phyloP scores from a whole-genome alignment of 2,329 filamentous ascomycete species.

The Aspergillus hortae region DNA sequence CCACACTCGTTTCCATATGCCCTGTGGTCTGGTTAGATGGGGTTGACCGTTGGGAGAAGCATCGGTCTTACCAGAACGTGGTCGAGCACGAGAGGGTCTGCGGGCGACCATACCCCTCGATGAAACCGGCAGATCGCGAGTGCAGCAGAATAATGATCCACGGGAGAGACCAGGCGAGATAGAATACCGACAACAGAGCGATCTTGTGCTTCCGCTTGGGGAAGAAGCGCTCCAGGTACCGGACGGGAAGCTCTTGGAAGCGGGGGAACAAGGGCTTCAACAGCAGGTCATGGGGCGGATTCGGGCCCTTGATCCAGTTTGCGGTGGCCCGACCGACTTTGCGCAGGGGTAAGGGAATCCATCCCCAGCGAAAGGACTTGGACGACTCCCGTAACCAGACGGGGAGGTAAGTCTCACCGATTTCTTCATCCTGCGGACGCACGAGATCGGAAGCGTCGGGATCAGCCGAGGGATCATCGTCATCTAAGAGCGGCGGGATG shows the following conservation, averaged over 20 bases:
- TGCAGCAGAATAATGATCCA: conserved; percentile 45
- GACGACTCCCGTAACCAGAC: conserved; percentile 48
- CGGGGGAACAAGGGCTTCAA: conserved; percentile 46
- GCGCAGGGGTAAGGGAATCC: conserved; percentile 45
- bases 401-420: conserved; percentile 30
- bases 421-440: conserved; percentile 27
- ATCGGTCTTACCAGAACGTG: conserved; percentile 41
- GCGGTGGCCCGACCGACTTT: conserved; percentile 42
- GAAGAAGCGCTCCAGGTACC: conserved; percentile 41
- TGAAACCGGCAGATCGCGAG: conserved; percentile 45
- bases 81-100: conserved; percentile 44
- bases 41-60: not conserved
- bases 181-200: conserved; percentile 39
- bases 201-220: conserved; percentile 47
- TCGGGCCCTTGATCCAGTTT: conserved; percentile 47
- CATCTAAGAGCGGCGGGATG: conserved; percentile 31
- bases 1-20: conserved; percentile 47
- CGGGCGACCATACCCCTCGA: conserved; percentile 47
- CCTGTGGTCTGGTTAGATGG: conserved; percentile 23
- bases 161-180: conserved; percentile 45
- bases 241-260: conserved; percentile 45
- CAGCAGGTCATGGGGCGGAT: conserved; percentile 44
- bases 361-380: conserved; percentile 45
- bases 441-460: conserved; percentile 33
- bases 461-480: conserved; percentile 27